Conservation (phyloP, 805 yeast species). For the Candida oleophila region DNA sequence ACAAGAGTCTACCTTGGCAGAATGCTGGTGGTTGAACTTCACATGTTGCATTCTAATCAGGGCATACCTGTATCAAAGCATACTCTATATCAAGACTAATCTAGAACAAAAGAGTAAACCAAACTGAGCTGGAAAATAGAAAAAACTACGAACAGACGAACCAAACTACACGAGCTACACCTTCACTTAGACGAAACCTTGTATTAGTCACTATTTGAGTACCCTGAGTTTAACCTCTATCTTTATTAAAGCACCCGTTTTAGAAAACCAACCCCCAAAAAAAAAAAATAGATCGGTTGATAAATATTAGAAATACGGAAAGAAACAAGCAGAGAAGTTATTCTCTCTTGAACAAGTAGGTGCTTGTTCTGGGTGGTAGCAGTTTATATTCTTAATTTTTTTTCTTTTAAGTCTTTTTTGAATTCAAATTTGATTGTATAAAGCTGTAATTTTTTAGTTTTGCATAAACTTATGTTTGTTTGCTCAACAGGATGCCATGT, state of each 20-base stretch:
- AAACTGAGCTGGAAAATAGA: too few species aligned
- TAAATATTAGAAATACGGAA: background rate
- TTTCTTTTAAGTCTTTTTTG: background rate
- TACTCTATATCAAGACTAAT: too few species aligned
- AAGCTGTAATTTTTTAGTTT: background rate
- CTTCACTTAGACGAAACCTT: background rate
- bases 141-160: too few species aligned
- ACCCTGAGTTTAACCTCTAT: background rate
- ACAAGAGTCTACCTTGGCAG: too few species aligned
- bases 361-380: background rate
- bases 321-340: background rate
- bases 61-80: too few species aligned
- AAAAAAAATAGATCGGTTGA: background rate
- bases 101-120: too few species aligned
- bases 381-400: too few species aligned
- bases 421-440: too few species aligned
- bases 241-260: background rate
- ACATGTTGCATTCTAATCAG: too few species aligned
- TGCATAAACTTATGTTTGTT: too few species aligned
- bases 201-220: background rate
- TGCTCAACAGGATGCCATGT: conserved; percentile 25
- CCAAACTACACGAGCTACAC: too few species aligned
- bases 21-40: too few species aligned
- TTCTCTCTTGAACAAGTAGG: background rate
- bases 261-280: background rate